Conservation (phyloP, 1,139 yeast genomes). For the Williopsis jadinii region DNA sequence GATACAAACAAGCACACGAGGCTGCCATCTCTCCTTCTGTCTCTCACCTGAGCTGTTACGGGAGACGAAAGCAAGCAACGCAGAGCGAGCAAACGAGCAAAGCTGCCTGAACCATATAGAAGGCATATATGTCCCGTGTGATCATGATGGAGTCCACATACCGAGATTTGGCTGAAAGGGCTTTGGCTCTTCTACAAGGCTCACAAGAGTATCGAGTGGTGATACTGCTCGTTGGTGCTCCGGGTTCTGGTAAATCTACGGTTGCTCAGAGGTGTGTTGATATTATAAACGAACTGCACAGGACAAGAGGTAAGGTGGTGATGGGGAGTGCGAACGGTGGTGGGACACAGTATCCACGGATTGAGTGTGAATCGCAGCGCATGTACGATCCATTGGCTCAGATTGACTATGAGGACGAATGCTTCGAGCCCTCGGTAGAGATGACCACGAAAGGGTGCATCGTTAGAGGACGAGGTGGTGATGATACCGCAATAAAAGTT, state of each 20-base stretch:
- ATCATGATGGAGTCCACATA: conserved; percentile 27
- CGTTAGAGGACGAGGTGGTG: conserved; percentile 30
- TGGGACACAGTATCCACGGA: neutral
- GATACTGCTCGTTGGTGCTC: conserved; percentile 63
- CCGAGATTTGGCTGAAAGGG: conserved; percentile 25
- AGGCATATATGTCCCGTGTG: conserved; percentile 7
- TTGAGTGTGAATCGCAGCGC: conserved; percentile 14
- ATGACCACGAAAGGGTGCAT: conserved; percentile 6
- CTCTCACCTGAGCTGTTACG: too few species aligned
- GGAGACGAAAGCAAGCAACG: too few species aligned
- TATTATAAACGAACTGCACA: conserved; percentile 28
- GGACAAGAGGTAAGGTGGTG: conserved; percentile 1
- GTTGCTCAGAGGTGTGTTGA: conserved; percentile 40
- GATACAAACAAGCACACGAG: too few species aligned
- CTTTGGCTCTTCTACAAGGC: conserved; percentile 21
- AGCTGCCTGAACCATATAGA: too few species aligned
- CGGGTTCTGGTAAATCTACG: conserved; percentile 83
- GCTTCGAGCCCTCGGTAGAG: conserved; percentile 23
- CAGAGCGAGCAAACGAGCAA: too few species aligned
- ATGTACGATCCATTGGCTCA: conserved; percentile 23
- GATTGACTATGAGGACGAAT: conserved; percentile 42
- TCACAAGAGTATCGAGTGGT: conserved; percentile 39
- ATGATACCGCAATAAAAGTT: conserved; percentile 19
- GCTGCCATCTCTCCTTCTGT: too few species aligned
- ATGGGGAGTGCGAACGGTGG: neutral